Percentiles rank a stretch among this genome's conserved stretches.
These are phyloP conservation scores for Fraxinus sp. DNA, from an alignment of 305 asterid genomes.

Conservation along the genomic window DNA sequence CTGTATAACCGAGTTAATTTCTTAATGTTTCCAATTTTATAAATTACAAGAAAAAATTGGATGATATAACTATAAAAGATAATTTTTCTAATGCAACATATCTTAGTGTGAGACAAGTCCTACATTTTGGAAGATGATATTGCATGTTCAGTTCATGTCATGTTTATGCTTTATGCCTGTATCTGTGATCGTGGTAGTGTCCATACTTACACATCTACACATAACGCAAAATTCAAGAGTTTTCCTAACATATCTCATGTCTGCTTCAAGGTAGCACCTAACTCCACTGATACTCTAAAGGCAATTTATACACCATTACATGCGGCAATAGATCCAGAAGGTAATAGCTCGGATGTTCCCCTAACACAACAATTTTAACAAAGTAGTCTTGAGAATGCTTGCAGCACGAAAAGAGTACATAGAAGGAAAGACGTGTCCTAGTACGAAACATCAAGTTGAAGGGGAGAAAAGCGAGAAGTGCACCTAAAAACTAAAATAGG, in stretches of 20 bases:
- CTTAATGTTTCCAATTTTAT: neutral
- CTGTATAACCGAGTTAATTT: neutral
- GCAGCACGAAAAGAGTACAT: neutral
- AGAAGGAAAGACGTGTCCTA: neutral
- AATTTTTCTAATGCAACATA: neutral
- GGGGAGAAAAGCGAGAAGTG: neutral
- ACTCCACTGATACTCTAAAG: neutral
- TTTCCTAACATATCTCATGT: neutral
- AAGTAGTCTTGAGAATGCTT: neutral
- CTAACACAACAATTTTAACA: neutral
- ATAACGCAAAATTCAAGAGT: neutral
- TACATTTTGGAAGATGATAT: neutral
- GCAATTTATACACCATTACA: neutral
- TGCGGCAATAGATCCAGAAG: constrained; percentile 8
- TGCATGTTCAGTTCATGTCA: neutral
- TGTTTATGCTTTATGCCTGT: neutral
- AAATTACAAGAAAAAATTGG: neutral
- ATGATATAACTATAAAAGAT: neutral
- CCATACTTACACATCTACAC: neutral
- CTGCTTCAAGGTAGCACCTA: constrained; percentile 12
- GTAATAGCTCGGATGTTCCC: neutral
- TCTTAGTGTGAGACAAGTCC: neutral
- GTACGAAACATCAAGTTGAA: neutral
- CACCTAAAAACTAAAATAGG: neutral
- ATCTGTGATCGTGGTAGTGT: neutral